Base-by-base conservation (phyloP, 2,329 filamentous ascomycete species). In the Emmonsiellopsis sp. region DNA sequence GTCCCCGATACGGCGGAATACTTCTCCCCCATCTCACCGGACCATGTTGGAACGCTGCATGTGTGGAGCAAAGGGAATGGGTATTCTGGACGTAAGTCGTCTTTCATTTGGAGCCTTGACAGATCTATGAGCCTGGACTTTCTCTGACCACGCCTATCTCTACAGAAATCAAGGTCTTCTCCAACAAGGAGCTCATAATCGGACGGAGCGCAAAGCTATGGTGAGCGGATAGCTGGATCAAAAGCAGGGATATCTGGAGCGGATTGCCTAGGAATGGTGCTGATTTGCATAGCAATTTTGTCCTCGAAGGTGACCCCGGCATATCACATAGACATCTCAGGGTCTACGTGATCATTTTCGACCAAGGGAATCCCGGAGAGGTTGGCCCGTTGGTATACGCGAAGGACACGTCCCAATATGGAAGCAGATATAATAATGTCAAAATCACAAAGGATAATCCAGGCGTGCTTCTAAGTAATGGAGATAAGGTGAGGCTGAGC, bases 341-440 rank as follows among this genome's bases (percentile, higher is more conserved):
- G 15, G 69, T 76, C 46, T 75, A 76, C 57, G 67, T 67, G 8
- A 64, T 76, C 11, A 59, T 72, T 2, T 73, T 70, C 53, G 70
- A 74, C 54, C 60, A 68, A 35, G 67, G 70, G 2, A 65, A 70
- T 15, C 63, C 63, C 0, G 54, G 60, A 11, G 62, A 68, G 20
- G 58, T 74, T n/a, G 63, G 66, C 1, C 69, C 71, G 1, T 61
- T 76, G 20, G 68, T 76, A 5, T 76, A 75, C 53, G 72, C 68
- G 2, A 63, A 74, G 55, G 70, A 75, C 57, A 44, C 72, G 1
- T 76, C 74, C 2, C 59, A 58, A 26, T 73, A 74, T 53, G 72
- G 73, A 4, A 69, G 65, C 0, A 59, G 58, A 20, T 74, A 71
- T 70, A 73, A 73, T 53, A 54, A 38, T 3, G 3, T 30, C 30